Base-by-base conservation (phyloP, 176 grass and related monocot genomes). In the Pharus latifolius region DNA sequence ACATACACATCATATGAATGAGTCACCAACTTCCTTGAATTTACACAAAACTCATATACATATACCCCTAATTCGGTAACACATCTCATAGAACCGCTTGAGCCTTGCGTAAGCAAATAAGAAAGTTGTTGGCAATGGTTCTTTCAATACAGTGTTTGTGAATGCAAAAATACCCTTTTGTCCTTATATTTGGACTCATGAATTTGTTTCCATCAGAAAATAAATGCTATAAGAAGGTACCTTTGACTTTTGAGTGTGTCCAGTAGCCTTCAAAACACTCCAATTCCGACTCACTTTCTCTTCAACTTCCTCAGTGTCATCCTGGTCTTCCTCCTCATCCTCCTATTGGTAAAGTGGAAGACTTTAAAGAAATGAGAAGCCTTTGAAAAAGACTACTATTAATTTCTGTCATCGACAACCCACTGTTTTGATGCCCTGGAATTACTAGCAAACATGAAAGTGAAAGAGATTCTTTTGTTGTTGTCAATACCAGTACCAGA, bases 231-330 rank as follows among this genome's bases (percentile, higher is more conserved):
- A 23, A 59, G 67, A 38, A 63, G 28, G 58, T 80, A 99, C 95
- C 78, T 99, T 91, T 24, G 75, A 78, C 61, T 91, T 91, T 49
- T 63, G 52, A 76, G 65, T 23, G 27, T 86, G 83, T 27, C 86
- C 69, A 63, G 74, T 92, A 73, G 83, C 78, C 57, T 92, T 92
- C 62, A 85, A 19, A 79, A 91, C 72, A 65, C 90, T 86, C 95
- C 95, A 99, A 45, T 91, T 98, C 27, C 84, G 72, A 70, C 17
- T 64, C 28, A 53, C 71, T 77, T 85, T 82, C 40, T 81, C 77
- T 66, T 84, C 72, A 53, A 16, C 78, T 80, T 89, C 72, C 23
- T 70, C 86, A 60, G 44, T 60, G 44, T 69, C 72, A 32, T 51
- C 72, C 4, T 49, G 53, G 16, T 70, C 83, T 49, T 90, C 82